These are phyloP conservation scores for Aspergillus diversus DNA, from an alignment of 495 filamentous ascomycete genomes.

Conservation along the genomic window DNA sequence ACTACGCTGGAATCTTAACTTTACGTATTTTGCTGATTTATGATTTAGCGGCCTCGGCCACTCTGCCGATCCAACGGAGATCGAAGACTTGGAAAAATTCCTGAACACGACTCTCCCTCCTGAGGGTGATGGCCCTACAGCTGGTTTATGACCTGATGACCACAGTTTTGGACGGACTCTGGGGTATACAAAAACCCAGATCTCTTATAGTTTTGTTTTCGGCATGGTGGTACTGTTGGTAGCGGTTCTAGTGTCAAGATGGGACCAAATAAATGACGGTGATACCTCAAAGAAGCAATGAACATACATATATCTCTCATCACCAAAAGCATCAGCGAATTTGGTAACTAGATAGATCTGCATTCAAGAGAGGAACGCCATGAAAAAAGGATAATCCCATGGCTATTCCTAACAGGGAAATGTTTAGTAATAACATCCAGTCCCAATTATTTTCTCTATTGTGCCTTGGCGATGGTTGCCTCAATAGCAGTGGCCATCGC, in stretches of 20 bases:
- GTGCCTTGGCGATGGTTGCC: constrained; percentile 34
- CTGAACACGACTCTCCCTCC: constrained; percentile 64
- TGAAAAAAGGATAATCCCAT: no score
- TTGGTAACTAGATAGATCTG: not conserved
- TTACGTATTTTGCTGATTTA: constrained; percentile 23
- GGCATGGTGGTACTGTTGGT: constrained; percentile 56
- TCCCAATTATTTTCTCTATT: constrained; percentile 8
- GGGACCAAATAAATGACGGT: constrained; percentile 35
- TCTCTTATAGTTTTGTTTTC: constrained; percentile 33
- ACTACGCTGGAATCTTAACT: not conserved
- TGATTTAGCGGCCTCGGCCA: constrained; percentile 65
- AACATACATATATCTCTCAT: not conserved
- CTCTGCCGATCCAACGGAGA: constrained; percentile 76
- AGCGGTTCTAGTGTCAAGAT: constrained; percentile 53
- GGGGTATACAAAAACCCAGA: constrained; percentile 5
- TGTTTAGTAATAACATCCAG: no score
- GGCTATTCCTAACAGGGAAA: not conserved
- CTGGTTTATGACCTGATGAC: constrained; percentile 53
- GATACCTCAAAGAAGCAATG: constrained; percentile 16
- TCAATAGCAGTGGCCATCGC: constrained; percentile 37
- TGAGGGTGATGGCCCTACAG: constrained; percentile 56
- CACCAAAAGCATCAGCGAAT: not conserved
- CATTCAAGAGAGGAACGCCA: not conserved
- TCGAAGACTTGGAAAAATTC: constrained; percentile 82
- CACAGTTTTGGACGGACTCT: constrained; percentile 2